Conservation (phyloP, 2,329 filamentous ascomycete species). For the Escovopsis sp. region DNA sequence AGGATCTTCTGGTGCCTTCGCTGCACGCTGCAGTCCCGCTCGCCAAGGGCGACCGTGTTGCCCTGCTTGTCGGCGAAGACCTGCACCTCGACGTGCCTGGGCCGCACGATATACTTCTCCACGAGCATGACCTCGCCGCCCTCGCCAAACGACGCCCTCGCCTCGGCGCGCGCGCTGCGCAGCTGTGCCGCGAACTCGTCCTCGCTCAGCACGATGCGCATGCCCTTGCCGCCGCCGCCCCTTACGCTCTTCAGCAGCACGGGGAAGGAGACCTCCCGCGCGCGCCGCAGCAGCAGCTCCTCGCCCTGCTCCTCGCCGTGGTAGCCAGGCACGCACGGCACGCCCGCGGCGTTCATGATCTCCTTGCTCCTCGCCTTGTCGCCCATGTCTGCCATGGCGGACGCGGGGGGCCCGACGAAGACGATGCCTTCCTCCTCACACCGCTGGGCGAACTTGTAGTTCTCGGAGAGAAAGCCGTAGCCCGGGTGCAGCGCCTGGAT, state of each 20-base stretch:
- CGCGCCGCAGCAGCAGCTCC: slow-evolving; percentile 46
- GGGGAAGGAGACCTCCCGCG: slow-evolving; percentile 52
- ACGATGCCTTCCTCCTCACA: slow-evolving; percentile 82
- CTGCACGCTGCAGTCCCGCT: slow-evolving; percentile 80
- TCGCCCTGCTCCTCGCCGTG: slow-evolving; percentile 72
- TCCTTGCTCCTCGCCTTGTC: slow-evolving; percentile 89
- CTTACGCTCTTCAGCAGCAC: slow-evolving; percentile 68
- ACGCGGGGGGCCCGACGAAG: slow-evolving; percentile 81
- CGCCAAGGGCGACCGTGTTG: slow-evolving; percentile 67
- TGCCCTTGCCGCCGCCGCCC: slow-evolving; percentile 72
- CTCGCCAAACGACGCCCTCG: slow-evolving; percentile 66
- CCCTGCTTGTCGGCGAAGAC: slow-evolving; percentile 74
- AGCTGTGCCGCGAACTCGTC: slow-evolving; percentile 57
- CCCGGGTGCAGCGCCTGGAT: slow-evolving; percentile 91
- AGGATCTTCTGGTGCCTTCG: slow-evolving; percentile 80
- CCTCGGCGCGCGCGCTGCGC: slow-evolving; percentile 58
- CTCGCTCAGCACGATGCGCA: slow-evolving; percentile 56
- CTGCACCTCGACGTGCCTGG: slow-evolving; percentile 79
- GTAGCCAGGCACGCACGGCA: slow-evolving; percentile 92
- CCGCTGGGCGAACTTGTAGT: slow-evolving; percentile 73
- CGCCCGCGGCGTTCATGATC: slow-evolving; percentile 90
- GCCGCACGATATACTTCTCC: slow-evolving; percentile 65
- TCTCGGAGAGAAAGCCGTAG: slow-evolving; percentile 92
- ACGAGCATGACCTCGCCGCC: slow-evolving; percentile 68
- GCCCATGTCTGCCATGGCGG: slow-evolving; percentile 78